Conservation (phyloP, 345 rosid genomes). For the Pelargonium nanum region DNA sequence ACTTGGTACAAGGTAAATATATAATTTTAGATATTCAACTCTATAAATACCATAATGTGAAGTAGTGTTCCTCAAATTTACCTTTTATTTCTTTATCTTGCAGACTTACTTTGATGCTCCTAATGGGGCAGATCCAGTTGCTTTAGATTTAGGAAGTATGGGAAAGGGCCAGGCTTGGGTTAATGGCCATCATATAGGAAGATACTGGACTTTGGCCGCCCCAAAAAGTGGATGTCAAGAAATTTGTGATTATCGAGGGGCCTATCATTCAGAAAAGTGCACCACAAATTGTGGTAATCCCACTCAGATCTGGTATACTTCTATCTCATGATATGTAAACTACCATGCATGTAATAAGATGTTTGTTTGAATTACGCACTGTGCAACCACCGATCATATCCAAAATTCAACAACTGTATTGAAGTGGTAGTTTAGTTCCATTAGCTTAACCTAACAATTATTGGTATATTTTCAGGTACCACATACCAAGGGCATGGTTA, state of each 20-base stretch:
- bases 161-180: slow-evolving; percentile 99
- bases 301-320: slow-evolving; percentile 66
- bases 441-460: slow-evolving; percentile 6
- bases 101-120: slow-evolving; percentile 73
- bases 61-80: background rate
- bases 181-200: slow-evolving; percentile 84
- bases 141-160: slow-evolving; percentile 89
- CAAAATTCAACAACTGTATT: background rate
- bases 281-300: slow-evolving; percentile 82
- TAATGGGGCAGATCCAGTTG: slow-evolving; percentile 69
- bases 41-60: background rate
- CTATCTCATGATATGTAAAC: background rate
- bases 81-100: slow-evolving; percentile 3
- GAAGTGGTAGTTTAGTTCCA: background rate
- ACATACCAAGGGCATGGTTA: slow-evolving; percentile 82
- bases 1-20: slow-evolving; percentile 81
- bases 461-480: slow-evolving; percentile 48
- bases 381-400: background rate
- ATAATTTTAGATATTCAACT: background rate
- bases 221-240: slow-evolving; percentile 57
- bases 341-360: background rate
- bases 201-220: slow-evolving; percentile 71
- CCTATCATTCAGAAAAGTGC: slow-evolving; percentile 65
- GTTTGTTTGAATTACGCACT: too few species aligned
- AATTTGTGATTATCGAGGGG: slow-evolving; percentile 74